Percentiles rank a stretch among this genome's conserved stretches.
Conservation (phyloP, 1,284 basidiomycete species). For the Lentinula novae-zelandiae region DNA sequence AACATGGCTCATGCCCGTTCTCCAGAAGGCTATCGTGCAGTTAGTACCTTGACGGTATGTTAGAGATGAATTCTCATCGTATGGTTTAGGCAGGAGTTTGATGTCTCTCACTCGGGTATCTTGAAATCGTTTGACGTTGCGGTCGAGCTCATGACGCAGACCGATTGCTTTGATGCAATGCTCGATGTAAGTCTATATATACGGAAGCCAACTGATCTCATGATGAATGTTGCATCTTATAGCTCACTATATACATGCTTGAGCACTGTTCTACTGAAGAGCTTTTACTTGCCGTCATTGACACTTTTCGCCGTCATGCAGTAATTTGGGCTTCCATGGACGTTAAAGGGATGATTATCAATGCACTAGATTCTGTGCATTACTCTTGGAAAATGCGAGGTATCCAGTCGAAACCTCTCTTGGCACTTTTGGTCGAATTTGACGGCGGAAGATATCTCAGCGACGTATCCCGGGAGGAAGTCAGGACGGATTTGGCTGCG, state of each 20-base stretch:
- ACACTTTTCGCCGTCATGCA: slow-evolving; percentile 61
- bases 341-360: slow-evolving; percentile 48
- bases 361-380: slow-evolving; percentile 59
- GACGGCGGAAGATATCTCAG: slow-evolving; percentile 57
- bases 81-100: slow-evolving; percentile 9
- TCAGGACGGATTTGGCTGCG: slow-evolving; percentile 53
- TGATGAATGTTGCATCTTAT: slow-evolving; percentile 9
- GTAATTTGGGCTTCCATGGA: slow-evolving; percentile 78
- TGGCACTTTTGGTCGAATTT: slow-evolving; percentile 59
- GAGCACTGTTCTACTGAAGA: slow-evolving; percentile 47
- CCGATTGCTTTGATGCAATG: slow-evolving; percentile 62
- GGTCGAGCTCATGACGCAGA: slow-evolving; percentile 55
- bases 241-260: slow-evolving; percentile 61
- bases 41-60: slow-evolving; percentile 20
- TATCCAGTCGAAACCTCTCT: slow-evolving; percentile 57
- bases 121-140: slow-evolving; percentile 52
- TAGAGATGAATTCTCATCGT: not conserved
- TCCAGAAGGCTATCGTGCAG: slow-evolving; percentile 50
- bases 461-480: slow-evolving; percentile 48
- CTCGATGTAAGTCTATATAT: slow-evolving; percentile 52
- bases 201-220: not conserved
- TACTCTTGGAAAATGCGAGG: slow-evolving; percentile 59
- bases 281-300: slow-evolving; percentile 55
- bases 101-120: slow-evolving; percentile 14
- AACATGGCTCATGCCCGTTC: slow-evolving; percentile 66